Evolutionary conservation across 176 grass and related monocot genomes (phyloP).

Genomic region (Urochloa ruziziensis): DNA sequence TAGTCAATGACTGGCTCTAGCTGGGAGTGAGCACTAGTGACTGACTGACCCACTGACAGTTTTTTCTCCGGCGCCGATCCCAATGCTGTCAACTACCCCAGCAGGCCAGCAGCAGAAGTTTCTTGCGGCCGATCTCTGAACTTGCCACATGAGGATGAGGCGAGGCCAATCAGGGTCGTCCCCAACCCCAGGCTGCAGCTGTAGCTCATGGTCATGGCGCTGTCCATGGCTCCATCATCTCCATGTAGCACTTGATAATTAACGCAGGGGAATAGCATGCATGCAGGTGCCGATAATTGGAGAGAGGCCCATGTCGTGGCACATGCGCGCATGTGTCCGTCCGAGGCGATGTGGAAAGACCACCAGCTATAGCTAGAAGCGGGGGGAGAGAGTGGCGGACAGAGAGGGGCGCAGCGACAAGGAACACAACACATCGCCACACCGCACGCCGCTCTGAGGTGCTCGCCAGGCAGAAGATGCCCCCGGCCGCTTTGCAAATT

Average conservation of each 20-base stretch:
- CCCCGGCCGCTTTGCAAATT: background rate
- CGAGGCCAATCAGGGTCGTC: background rate
- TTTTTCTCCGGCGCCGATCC: conserved; percentile 23
- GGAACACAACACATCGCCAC: conserved; percentile 15
- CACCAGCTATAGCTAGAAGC: background rate
- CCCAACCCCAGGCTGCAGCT: background rate
- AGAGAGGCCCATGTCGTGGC: background rate
- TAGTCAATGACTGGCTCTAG: background rate
- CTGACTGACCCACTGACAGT: background rate
- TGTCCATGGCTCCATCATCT: background rate
- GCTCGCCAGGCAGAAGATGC: background rate
- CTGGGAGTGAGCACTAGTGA: background rate
- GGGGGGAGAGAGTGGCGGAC: background rate
- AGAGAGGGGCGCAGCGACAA: background rate
- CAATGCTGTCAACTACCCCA: background rate
- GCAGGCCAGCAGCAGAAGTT: background rate
- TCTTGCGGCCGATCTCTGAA: background rate
- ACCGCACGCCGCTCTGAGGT: background rate
- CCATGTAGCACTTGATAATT: background rate
- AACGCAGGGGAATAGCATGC: background rate
- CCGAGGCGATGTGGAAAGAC: background rate
- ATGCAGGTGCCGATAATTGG: background rate
- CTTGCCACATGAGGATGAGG: conserved; percentile 1
- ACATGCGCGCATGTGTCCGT: conserved; percentile 37
- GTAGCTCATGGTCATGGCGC: background rate